A percentile compares a stretch with the other conserved stretches of the same genome.
phyloP scores from a whole-genome alignment of 2,329 filamentous ascomycete species.

The Sclerotinia sclerotiorum region DNA sequence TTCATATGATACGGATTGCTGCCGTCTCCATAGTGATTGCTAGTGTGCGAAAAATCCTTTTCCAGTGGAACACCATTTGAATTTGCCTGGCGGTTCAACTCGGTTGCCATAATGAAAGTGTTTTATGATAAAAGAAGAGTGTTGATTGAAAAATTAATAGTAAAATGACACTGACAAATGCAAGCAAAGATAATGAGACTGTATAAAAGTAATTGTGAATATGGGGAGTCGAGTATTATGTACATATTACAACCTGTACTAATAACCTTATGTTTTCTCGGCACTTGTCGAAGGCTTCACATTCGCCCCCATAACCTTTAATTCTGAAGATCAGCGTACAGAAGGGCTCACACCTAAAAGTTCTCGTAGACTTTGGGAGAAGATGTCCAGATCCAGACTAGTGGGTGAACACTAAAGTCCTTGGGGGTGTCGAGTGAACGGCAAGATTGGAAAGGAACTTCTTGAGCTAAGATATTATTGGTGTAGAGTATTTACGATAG shows the following conservation, averaged over 20 bases:
- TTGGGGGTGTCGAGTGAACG: background rate
- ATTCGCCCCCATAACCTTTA: background rate
- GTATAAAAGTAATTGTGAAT: background rate
- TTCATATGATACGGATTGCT: slow-evolving; percentile 31
- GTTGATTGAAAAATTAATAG: too few species aligned
- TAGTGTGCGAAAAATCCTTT: slow-evolving; percentile 36
- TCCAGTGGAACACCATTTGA: slow-evolving; percentile 32
- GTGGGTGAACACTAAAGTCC: slow-evolving; percentile 11
- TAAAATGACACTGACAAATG: background rate
- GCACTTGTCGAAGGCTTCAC: background rate
- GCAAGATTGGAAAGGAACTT: background rate
- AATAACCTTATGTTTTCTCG: background rate
- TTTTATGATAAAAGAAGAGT: background rate
- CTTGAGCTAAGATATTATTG: background rate
- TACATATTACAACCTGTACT: background rate
- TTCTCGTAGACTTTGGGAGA: background rate
- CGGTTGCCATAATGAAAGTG: slow-evolving; percentile 2
- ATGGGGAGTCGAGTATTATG: slow-evolving; percentile 15
- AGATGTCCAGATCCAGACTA: background rate
- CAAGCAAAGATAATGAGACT: background rate
- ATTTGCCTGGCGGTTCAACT: background rate
- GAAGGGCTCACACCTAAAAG: slow-evolving; percentile 8
- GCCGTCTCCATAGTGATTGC: slow-evolving; percentile 26
- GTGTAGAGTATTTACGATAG: background rate
- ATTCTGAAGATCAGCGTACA: background rate